Conservation (phyloP, 805 yeast species). For the Metschnikowia lachancei region DNA sequence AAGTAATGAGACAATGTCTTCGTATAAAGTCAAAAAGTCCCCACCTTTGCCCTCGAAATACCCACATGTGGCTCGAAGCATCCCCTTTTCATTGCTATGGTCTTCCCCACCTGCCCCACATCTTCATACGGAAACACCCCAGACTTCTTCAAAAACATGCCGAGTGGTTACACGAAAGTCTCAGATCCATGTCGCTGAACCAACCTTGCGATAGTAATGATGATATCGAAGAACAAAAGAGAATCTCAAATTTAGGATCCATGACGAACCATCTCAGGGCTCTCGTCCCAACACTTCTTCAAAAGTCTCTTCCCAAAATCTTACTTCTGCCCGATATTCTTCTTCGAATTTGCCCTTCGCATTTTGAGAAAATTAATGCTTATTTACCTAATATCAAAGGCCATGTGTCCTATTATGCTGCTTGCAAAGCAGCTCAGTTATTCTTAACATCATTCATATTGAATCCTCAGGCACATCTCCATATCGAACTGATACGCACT, state of each 20-base stretch:
- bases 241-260: constrained; percentile 53
- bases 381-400: constrained; percentile 59
- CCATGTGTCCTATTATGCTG: constrained; percentile 50
- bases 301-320: constrained; percentile 42
- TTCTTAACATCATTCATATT: constrained; percentile 55
- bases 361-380: constrained; percentile 42
- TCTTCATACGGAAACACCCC: neutral
- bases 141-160: neutral
- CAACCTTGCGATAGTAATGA: neutral
- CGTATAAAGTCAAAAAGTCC: neutral
- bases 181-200: constrained; percentile 1
- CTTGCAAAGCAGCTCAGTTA: constrained; percentile 55
- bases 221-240: constrained; percentile 22
- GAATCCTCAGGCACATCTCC: constrained; percentile 51
- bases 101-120: neutral
- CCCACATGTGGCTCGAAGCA: neutral
- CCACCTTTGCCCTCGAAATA: neutral
- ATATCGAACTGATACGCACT: constrained; percentile 44
- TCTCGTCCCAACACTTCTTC: constrained; percentile 51
- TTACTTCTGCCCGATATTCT: constrained; percentile 46
- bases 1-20: constrained; percentile 1
- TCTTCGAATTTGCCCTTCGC: constrained; percentile 56
- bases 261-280: constrained; percentile 47
- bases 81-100: neutral
- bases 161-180: neutral